Percentiles rank a stretch among this genome's conserved stretches.
Conservation (phyloP, 495 filamentous ascomycete species). For the Penicillium chermesinum region DNA sequence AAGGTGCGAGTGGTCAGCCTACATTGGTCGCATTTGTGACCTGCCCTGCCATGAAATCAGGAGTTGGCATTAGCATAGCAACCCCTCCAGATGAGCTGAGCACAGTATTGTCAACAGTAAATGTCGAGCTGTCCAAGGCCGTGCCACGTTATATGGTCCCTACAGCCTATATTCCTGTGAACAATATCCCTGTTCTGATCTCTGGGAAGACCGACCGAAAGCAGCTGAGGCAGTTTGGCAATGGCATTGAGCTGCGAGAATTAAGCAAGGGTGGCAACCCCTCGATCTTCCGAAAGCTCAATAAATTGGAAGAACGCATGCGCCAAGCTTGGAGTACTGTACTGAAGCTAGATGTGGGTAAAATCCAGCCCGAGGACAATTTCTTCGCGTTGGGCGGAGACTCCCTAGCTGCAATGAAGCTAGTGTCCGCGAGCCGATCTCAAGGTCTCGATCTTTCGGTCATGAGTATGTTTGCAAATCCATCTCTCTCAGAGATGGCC, state of each 20-base stretch:
- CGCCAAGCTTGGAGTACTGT: slow-evolving; percentile 37
- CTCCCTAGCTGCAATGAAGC: slow-evolving; percentile 55
- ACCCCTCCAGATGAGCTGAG: slow-evolving; percentile 19
- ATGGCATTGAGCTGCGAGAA: slow-evolving; percentile 29
- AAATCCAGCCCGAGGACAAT: slow-evolving; percentile 33
- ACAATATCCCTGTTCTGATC: slow-evolving; percentile 33
- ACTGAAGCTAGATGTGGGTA: slow-evolving; percentile 31
- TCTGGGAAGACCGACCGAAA: slow-evolving; percentile 45
- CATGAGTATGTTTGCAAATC: slow-evolving; percentile 40
- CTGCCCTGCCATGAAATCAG: slow-evolving; percentile 19
- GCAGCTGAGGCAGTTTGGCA: slow-evolving; percentile 29
- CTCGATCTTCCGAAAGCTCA: slow-evolving; percentile 23
- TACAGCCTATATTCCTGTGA: slow-evolving; percentile 37
- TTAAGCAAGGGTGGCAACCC: slow-evolving; percentile 15
- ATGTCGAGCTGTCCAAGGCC: slow-evolving; percentile 25
- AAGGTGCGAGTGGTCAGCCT: slow-evolving; percentile 25
- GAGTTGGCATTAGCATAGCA: slow-evolving; percentile 10
- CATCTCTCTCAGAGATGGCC: slow-evolving; percentile 43
- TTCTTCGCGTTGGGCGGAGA: slow-evolving; percentile 63
- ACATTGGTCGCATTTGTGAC: slow-evolving; percentile 38
- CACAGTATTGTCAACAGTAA: slow-evolving; percentile 18
- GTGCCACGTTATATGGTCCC: slow-evolving; percentile 45
- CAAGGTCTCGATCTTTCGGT: slow-evolving; percentile 34
- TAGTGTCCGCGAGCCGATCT: slow-evolving; percentile 33
- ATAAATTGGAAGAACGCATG: slow-evolving; percentile 34